These are phyloP conservation scores for Leptographium flavum DNA, from an alignment of 2,329 filamentous ascomycete genomes.

Conservation along the genomic window DNA sequence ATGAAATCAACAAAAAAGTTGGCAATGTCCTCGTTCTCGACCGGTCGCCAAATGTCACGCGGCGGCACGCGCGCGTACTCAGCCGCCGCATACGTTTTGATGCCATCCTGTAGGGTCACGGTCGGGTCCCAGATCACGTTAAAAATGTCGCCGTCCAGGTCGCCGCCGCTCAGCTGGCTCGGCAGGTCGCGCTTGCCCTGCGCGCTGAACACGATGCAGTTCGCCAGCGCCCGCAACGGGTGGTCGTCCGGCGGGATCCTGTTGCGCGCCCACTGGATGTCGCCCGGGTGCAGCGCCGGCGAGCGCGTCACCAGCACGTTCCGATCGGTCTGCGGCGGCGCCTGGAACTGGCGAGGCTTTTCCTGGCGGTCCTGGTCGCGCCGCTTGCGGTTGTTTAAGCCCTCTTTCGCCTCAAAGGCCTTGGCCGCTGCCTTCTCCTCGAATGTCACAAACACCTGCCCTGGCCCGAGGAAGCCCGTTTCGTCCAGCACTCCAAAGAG, in stretches of 20 bases:
- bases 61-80: conserved; percentile 51
- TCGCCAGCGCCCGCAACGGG: conserved; percentile 46
- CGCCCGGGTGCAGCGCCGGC: conserved; percentile 69
- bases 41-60: conserved; percentile 42
- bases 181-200: conserved; percentile 59
- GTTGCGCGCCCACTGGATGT: conserved; percentile 54
- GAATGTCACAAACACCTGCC: conserved; percentile 50
- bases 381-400: background rate
- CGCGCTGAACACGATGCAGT: conserved; percentile 68
- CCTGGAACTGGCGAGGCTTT: conserved; percentile 8
- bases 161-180: conserved; percentile 65
- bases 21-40: conserved; percentile 53
- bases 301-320: conserved; percentile 58
- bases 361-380: too few relatives aligned
- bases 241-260: conserved; percentile 45
- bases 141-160: conserved; percentile 73
- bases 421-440: too few relatives aligned
- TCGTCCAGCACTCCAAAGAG: conserved; percentile 79
- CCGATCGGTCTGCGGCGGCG: conserved; percentile 17
- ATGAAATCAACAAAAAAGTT: conserved; percentile 73
- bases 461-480: conserved; percentile 50
- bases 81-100: conserved; percentile 37
- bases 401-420: conserved; percentile 1
- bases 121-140: conserved; percentile 59
- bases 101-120: conserved; percentile 24